Base-by-base conservation (phyloP, 1,284 basidiomycete genomes). In the Moesziomyces globuligerus region DNA sequence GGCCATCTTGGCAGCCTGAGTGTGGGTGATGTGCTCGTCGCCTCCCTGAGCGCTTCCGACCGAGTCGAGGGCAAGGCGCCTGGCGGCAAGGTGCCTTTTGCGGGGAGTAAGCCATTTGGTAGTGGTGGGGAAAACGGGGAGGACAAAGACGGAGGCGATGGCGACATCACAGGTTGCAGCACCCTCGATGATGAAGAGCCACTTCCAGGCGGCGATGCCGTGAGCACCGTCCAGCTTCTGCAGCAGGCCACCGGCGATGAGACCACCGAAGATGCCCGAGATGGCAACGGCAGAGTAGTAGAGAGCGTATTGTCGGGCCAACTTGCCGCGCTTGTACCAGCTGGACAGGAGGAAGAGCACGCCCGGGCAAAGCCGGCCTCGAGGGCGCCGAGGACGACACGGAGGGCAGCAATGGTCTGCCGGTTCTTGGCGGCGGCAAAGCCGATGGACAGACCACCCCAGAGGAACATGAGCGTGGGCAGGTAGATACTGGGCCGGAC, bases 251-350 rank as follows among this genome's bases (percentile, higher is more conserved):
- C 18, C 48, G 15, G 53, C 38, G 7, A 70, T 45, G 4, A 62
- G 42, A 37, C 55, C 64, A 21, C 68, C 58, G 48, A 56, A 64
- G 17, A 15, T 42, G 46, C 34, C 72, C 26, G 52, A 78, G 36
- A 69, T 10, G 20, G 56, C 20, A 15, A 44, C 84, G 9, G 84
- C 84, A 0, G 78, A 80, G 62, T 85, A 85, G 81, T 85, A 85
- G 3, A 85, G 52, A 29, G 83, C 83, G 49, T 85, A 75, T 3
- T 85, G 82, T 51, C 83, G 83, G 24, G 84, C 83, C 17, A 85
- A 68, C 53, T 86, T 85, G 0, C 47, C 38, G 67, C 83, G 83
- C 28, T 76, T 83, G 78, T 85, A 85, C 80, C 81, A 85, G 15
- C 55, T 40, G 0, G 67, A 59, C 15, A 75, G 72, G 75, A 83